These are phyloP conservation scores for Neohortaea acidophila DNA, from an alignment of 495 filamentous ascomycete genomes.

Conservation along the genomic window DNA sequence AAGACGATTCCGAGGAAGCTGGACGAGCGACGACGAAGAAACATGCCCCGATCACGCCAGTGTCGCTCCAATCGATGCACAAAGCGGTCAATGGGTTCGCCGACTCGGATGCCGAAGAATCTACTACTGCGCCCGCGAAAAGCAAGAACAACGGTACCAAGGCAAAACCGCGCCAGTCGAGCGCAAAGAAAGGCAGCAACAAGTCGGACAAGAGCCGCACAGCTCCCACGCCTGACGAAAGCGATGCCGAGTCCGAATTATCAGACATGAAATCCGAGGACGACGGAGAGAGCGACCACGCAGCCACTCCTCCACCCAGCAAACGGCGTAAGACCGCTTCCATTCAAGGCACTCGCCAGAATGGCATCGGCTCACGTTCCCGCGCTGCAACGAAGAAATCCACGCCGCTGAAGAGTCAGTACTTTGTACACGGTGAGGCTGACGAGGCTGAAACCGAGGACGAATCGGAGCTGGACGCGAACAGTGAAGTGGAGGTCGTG, in stretches of 20 bases:
- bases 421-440: slow-evolving; percentile 24
- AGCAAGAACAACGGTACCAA: neutral
- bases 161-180: neutral
- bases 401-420: slow-evolving; percentile 23
- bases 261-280: slow-evolving; percentile 4
- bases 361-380: slow-evolving; percentile 6
- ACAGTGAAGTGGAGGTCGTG: slow-evolving; percentile 12
- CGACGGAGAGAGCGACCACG: slow-evolving; percentile 6
- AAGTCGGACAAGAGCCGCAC: neutral
- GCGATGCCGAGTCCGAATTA: neutral
- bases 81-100: slow-evolving; percentile 4
- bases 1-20: slow-evolving; percentile 6
- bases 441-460: slow-evolving; percentile 18
- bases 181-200: neutral
- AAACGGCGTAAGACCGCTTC: slow-evolving; percentile 4
- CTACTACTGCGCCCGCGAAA: neutral
- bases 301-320: neutral
- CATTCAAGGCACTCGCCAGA: neutral
- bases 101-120: slow-evolving; percentile 8
- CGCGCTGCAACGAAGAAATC: slow-evolving; percentile 20
- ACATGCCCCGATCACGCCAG: slow-evolving; percentile 17
- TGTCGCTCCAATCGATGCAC: slow-evolving; percentile 22
- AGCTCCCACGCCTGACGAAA: neutral
- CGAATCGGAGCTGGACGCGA: neutral
- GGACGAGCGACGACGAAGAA: slow-evolving; percentile 1